A percentile compares a stretch with the other conserved stretches of the same genome.
These are phyloP conservation scores for Corymbia maculata DNA, from an alignment of 345 rosid genomes.

Conservation along the genomic window DNA sequence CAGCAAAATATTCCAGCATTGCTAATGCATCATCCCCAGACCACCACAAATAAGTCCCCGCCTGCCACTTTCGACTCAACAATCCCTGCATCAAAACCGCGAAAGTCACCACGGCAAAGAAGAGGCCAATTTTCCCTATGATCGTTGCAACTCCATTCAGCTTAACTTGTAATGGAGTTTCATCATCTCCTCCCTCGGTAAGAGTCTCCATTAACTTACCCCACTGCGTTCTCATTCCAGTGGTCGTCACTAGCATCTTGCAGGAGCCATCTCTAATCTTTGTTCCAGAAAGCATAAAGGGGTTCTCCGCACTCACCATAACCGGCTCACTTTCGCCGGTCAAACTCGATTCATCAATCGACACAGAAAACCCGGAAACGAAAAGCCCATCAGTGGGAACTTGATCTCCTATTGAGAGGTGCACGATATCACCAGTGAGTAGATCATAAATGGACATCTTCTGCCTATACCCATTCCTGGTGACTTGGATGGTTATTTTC, in stretches of 20 bases:
- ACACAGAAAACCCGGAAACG: constrained; percentile 75
- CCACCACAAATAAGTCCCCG: constrained; percentile 52
- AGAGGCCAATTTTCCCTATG: constrained; percentile 77
- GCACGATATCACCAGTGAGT: constrained; percentile 86
- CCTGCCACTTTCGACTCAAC: constrained; percentile 38
- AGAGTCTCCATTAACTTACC: constrained; percentile 94
- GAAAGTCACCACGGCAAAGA: constrained; percentile 75
- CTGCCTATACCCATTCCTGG: constrained; percentile 77
- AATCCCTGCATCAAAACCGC: constrained; percentile 80
- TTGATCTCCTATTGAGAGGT: constrained; percentile 85
- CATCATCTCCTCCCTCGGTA: constrained; percentile 93
- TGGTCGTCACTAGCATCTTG: constrained; percentile 82
- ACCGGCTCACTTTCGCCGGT: constrained; percentile 94
- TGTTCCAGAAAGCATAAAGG: constrained; percentile 87
- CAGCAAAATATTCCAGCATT: constrained; percentile 74
- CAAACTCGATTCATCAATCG: constrained; percentile 79
- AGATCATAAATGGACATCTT: constrained; percentile 77
- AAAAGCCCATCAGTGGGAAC: constrained; percentile 96
- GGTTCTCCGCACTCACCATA: constrained; percentile 49
- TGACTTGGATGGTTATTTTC: constrained; percentile 78
- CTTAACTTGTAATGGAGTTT: constrained; percentile 92
- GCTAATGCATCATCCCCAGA: constrained; percentile 70
- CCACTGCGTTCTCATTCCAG: constrained; percentile 99
- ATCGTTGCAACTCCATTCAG: constrained; percentile 90
- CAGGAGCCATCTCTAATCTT: constrained; percentile 90